Conservation (phyloP, 2,329 filamentous ascomycete species). For the Sordariomycetes sp. region DNA sequence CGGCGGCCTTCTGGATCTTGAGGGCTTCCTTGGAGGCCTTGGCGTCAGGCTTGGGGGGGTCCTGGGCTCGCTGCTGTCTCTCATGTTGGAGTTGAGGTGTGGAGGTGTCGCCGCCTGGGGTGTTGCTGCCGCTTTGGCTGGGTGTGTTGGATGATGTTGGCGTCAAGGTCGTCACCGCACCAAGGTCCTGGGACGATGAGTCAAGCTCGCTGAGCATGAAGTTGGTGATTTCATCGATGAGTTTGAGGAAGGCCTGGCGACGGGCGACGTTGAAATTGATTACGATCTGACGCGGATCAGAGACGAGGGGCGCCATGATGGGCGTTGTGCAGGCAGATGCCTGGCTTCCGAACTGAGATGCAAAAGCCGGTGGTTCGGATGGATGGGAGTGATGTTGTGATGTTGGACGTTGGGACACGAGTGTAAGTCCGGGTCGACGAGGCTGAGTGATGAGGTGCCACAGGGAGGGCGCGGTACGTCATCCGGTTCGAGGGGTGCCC, state of each 20-base stretch:
- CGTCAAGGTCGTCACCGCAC: constrained; percentile 15
- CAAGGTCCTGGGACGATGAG: constrained; percentile 19
- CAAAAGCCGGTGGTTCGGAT: no score
- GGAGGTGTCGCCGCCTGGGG: not conserved
- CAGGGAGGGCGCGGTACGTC: no score
- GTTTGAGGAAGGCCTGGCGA: constrained; percentile 39
- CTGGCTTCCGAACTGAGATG: no score
- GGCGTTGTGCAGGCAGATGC: no score
- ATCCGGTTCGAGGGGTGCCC: no score
- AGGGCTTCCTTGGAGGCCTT: constrained; percentile 15
- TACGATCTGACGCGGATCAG: constrained; percentile 45
- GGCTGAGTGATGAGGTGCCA: no score
- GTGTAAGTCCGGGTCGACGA: no score
- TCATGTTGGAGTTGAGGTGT: constrained; percentile 5
- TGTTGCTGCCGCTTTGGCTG: not conserved
- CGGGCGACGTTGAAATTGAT: constrained; percentile 43
- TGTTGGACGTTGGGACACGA: no score
- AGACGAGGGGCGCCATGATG: constrained; percentile 43
- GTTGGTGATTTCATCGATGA: constrained; percentile 41
- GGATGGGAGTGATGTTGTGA: not conserved
- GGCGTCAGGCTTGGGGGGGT: constrained; percentile 5
- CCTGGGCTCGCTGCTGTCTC: constrained; percentile 3
- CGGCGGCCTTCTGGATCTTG: constrained; percentile 39
- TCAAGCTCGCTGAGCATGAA: constrained; percentile 45
- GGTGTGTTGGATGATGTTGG: not conserved